These are phyloP conservation scores for Verticillium tricorpus DNA, from an alignment of 2,329 filamentous ascomycete genomes.

Conservation along the genomic window DNA sequence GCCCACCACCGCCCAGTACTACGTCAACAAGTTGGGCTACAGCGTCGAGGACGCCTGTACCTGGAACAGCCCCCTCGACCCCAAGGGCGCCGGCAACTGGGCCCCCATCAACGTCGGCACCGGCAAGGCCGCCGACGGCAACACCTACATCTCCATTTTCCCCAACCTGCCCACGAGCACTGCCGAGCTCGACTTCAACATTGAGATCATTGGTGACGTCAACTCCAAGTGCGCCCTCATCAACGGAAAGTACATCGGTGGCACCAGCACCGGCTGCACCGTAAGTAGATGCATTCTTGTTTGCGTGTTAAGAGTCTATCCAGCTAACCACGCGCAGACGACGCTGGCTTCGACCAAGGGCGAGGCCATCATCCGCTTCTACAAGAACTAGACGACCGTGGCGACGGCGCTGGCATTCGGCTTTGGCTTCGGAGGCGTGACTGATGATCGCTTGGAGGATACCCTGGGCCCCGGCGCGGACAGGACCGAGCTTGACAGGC, in stretches of 20 bases:
- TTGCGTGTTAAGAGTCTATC: background rate
- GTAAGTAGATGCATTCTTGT: slow-evolving; percentile 49
- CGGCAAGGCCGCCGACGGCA: slow-evolving; percentile 59
- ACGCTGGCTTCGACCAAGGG: slow-evolving; percentile 32
- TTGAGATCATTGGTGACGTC: slow-evolving; percentile 68
- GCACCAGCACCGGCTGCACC: slow-evolving; percentile 64
- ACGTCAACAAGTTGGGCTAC: slow-evolving; percentile 81
- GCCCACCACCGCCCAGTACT: slow-evolving; percentile 88
- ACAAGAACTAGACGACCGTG: slow-evolving; percentile 15
- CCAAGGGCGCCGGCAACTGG: slow-evolving; percentile 70
- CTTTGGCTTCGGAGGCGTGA: background rate
- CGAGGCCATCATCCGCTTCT: slow-evolving; percentile 40
- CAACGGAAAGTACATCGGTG: slow-evolving; percentile 57
- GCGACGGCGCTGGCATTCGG: background rate
- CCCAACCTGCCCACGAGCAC: slow-evolving; percentile 73
- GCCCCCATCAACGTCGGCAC: slow-evolving; percentile 83
- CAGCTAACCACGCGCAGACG: slow-evolving; percentile 28
- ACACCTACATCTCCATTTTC: slow-evolving; percentile 79
- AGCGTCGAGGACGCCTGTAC: slow-evolving; percentile 64
- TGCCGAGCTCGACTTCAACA: slow-evolving; percentile 69
- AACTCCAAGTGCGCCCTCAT: slow-evolving; percentile 58
- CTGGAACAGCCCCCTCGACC: slow-evolving; percentile 56
- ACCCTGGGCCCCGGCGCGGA: background rate
- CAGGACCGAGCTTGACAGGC: background rate
- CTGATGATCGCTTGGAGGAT: background rate